Conservation (phyloP, 2,329 filamentous ascomycete species). For the Trichoderma harzianum region DNA sequence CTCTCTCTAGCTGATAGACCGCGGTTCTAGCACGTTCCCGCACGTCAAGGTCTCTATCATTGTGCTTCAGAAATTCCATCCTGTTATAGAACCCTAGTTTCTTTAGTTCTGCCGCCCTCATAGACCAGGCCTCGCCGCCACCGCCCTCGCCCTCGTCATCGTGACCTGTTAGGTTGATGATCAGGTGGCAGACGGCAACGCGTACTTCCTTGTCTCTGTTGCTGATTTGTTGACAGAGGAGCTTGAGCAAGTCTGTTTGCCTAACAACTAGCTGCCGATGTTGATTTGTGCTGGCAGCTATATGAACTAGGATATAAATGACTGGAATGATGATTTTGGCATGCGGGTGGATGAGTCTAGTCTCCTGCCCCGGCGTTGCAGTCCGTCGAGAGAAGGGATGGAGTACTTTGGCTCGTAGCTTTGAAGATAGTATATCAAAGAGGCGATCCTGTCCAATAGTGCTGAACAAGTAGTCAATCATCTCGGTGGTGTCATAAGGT, state of each 20-base stretch:
- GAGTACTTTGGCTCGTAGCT: slow-evolving; percentile 63
- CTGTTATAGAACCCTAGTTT: slow-evolving; percentile 68
- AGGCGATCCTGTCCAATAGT: slow-evolving; percentile 73
- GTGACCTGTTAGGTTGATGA: slow-evolving; percentile 80
- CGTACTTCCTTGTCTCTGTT: slow-evolving; percentile 73
- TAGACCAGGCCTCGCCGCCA: slow-evolving; percentile 50
- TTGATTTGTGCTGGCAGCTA: slow-evolving; percentile 75
- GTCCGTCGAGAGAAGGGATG: slow-evolving; percentile 49
- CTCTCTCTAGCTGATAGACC: slow-evolving; percentile 63
- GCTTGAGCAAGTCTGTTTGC: slow-evolving; percentile 71
- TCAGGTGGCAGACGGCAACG: slow-evolving; percentile 74
- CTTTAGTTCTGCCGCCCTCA: slow-evolving; percentile 66
- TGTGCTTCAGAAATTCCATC: slow-evolving; percentile 56
- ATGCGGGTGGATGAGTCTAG: slow-evolving; percentile 54
- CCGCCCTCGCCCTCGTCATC: slow-evolving; percentile 65
- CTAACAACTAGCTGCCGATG: slow-evolving; percentile 76
- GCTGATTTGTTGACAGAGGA: slow-evolving; percentile 68
- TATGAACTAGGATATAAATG: slow-evolving; percentile 79
- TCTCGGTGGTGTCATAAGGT: slow-evolving; percentile 55
- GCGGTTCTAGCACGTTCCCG: slow-evolving; percentile 80
- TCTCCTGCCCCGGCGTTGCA: slow-evolving; percentile 35
- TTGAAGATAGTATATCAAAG: slow-evolving; percentile 76
- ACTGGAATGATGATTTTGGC: slow-evolving; percentile 73
- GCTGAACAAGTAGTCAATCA: slow-evolving; percentile 81
- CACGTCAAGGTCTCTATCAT: slow-evolving; percentile 77